Evolutionary conservation across 768 basidiomycete genomes (phyloP), one percentile per base, ranked within the genome.

Genomic region (Calocera cornea): DNA sequence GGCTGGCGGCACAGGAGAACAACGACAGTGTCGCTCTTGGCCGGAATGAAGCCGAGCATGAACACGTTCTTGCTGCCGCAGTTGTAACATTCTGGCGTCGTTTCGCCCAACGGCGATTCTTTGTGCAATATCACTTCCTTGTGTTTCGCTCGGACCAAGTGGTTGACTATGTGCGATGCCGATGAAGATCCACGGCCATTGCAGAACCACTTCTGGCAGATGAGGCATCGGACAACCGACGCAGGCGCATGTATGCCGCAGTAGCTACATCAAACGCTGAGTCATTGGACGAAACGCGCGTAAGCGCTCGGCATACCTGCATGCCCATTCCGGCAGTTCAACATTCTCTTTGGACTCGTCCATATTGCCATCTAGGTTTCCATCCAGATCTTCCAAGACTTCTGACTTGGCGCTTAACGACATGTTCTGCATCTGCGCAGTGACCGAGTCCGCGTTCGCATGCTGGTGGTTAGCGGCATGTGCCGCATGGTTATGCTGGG

Each of bases 61-160:
- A 99, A 99, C 14, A 98, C 97, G 74, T 99, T 99, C 79, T 97
- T 97, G 80, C 91, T 95, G 17, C 97, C 97, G 74, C 97, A 99
- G 74, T 94, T 95, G 81, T 99, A 99, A 76, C 97, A 99, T 79
- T 99, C 97, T 0, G 97, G 97, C 0, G 92, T 90, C 0, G 97
- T 98, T 78, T 98, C 97, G 1, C 97, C 97, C 1, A 99, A 82
- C 1, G 95, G 92, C 68, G 90, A 89, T 73, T 98, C 95, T 64
- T 90, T 89, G 74, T 99, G 97, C 34, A 99, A 79, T 69, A 95
- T 91, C 69, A 99, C 95, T 75, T 99, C 97, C 79, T 97, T 97
- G 80, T 99, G 97, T 79, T 97, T 97, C 34, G 97, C 95, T 74
- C 95, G 92, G 64, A 99, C 97, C 68, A 99, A 85, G 79, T 99